phyloP scores from a whole-genome alignment of 1,284 basidiomycete genomes.

The Melampsora allii-populina region DNA sequence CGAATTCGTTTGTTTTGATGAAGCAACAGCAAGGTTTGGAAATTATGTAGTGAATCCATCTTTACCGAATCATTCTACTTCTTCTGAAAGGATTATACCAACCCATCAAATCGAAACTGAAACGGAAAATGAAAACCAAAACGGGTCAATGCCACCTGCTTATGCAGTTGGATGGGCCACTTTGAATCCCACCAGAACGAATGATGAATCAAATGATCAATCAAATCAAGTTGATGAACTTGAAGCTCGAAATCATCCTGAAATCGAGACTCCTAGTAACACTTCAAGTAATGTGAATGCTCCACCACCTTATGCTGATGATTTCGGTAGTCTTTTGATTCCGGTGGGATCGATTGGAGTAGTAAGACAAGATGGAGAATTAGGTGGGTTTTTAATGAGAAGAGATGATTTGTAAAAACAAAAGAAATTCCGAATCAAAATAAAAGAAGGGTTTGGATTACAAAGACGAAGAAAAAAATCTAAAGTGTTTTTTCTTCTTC shows the following conservation, averaged over 20 bases:
- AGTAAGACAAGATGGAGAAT: neutral
- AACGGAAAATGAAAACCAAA: neutral
- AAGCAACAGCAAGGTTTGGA: too few relatives aligned
- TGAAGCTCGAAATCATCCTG: too few relatives aligned
- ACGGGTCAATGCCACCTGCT: neutral
- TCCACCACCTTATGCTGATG: neutral
- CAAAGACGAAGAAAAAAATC: too few relatives aligned
- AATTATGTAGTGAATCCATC: neutral
- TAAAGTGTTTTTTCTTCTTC: too few relatives aligned
- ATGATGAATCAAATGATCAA: too few relatives aligned
- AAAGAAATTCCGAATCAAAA: neutral
- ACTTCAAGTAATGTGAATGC: neutral
- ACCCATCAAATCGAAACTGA: neutral
- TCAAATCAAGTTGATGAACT: too few relatives aligned
- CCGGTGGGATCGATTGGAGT: neutral
- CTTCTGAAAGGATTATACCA: neutral
- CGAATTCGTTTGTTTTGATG: neutral
- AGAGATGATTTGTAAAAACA: neutral
- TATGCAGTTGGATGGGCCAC: neutral
- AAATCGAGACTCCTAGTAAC: too few relatives aligned
- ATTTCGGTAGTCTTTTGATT: neutral
- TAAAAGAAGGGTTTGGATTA: too few relatives aligned
- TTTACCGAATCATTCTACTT: neutral
- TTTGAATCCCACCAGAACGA: neutral
- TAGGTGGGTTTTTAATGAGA: slow-evolving; percentile 6